A percentile compares a stretch with the other conserved stretches of the same genome.
phyloP scores from a whole-genome alignment of 257 asterid species.

The Solanum peruvianum region DNA sequence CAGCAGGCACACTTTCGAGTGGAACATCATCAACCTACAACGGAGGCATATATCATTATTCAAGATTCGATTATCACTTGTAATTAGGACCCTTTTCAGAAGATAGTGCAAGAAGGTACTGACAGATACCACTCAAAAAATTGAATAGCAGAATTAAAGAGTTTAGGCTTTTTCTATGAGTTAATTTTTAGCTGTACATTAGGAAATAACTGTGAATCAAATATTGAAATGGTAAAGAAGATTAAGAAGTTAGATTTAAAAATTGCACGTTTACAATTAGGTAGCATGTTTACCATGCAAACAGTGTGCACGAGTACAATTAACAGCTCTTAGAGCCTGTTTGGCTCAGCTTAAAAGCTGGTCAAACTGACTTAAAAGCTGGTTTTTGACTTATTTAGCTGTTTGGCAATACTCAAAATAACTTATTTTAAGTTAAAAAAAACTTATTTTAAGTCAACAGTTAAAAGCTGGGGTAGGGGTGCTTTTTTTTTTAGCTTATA shows the following conservation, averaged over 20 bases:
- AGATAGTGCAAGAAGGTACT: not conserved
- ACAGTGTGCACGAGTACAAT: not conserved
- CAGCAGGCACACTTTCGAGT: constrained; percentile 45
- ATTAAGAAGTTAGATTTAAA: not conserved
- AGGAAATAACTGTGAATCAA: not conserved
- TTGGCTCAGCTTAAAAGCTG: too few species aligned
- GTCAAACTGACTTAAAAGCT: too few species aligned
- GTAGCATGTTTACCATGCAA: not conserved
- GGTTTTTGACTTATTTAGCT: too few species aligned
- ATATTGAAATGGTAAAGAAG: not conserved
- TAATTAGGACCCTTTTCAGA: not conserved
- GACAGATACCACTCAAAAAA: not conserved
- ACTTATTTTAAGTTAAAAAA: too few species aligned
- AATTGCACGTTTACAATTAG: not conserved
- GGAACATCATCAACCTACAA: constrained; percentile 74
- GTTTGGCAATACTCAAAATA: too few species aligned
- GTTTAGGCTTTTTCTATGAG: not conserved
- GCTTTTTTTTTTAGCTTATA: too few species aligned
- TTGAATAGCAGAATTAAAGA: not conserved
- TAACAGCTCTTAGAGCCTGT: not conserved
- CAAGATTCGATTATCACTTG: not conserved
- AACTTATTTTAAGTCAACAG: too few species aligned
- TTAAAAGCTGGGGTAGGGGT: too few species aligned
- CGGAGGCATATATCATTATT: not conserved
- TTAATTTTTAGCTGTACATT: not conserved